Evolutionary conservation across 2,329 filamentous ascomycete genomes (phyloP).

Genomic region (Xylaria sp.): DNA sequence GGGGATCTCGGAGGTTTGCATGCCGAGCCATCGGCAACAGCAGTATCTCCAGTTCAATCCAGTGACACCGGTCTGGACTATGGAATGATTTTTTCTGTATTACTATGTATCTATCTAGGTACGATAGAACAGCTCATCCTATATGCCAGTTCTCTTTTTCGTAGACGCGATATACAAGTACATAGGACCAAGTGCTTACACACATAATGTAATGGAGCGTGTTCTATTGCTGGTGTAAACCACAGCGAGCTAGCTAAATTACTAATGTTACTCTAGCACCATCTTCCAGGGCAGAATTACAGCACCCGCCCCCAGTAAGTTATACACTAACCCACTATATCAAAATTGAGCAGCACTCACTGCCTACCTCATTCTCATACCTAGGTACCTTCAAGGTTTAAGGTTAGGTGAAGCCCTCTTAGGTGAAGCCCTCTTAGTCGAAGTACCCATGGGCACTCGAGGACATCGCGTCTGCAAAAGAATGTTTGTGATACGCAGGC

Average conservation of each 20-base stretch:
- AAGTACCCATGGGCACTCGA: neutral
- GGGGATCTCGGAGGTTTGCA: slow-evolving; percentile 24
- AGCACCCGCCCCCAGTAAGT: neutral
- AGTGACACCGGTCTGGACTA: neutral
- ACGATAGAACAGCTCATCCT: too few relatives aligned
- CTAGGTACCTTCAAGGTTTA: too few relatives aligned
- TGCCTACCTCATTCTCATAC: too few relatives aligned
- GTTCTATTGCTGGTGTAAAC: neutral
- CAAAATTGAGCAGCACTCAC: neutral
- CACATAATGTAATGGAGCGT: neutral
- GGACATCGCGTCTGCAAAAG: neutral
- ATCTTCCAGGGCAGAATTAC: neutral
- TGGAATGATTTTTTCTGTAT: neutral
- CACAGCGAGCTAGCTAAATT: neutral
- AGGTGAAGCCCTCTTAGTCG: too few relatives aligned
- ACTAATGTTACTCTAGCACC: neutral
- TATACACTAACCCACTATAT: neutral
- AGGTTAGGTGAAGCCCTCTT: too few relatives aligned
- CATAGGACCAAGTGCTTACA: neutral
- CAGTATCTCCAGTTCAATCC: neutral
- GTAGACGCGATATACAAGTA: too few relatives aligned
- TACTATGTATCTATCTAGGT: too few relatives aligned
- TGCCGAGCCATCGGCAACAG: slow-evolving; percentile 9
- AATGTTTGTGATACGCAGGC: neutral
- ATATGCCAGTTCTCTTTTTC: too few relatives aligned